phyloP scores from a whole-genome alignment of 2,329 filamentous ascomycete genomes.

The Triangularia verruculosa region DNA sequence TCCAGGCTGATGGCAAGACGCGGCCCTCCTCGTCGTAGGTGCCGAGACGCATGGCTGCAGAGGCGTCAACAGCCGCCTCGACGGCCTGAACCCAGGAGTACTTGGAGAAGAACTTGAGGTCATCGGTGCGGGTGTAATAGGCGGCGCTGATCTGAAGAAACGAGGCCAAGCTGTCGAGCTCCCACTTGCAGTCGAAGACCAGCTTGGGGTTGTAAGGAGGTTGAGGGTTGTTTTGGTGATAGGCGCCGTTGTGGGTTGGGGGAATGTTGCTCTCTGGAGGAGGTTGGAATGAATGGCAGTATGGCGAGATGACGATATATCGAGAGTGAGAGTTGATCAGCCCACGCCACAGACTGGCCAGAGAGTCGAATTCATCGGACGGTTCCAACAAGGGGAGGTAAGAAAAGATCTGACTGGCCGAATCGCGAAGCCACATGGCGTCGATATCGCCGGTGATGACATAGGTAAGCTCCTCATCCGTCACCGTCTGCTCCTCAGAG shows the following conservation, averaged over 20 bases:
- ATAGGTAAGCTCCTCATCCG: slow-evolving; percentile 66
- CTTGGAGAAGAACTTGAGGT: slow-evolving; percentile 55
- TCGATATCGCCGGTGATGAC: slow-evolving; percentile 83
- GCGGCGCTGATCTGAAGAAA: slow-evolving; percentile 80
- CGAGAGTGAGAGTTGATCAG: slow-evolving; percentile 69
- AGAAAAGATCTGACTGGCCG: slow-evolving; percentile 69
- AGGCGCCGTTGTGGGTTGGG: slow-evolving; percentile 56
- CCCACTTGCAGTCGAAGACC: slow-evolving; percentile 89
- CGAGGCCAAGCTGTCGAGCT: slow-evolving; percentile 81
- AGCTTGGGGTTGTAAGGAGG: slow-evolving; percentile 64
- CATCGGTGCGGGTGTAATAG: slow-evolving; percentile 64
- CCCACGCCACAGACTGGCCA: slow-evolving; percentile 66
- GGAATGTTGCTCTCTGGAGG: slow-evolving; percentile 69
- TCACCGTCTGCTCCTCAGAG: slow-evolving; percentile 31
- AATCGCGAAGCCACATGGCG: slow-evolving; percentile 86
- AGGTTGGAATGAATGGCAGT: slow-evolving; percentile 90
- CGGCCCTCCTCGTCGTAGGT: slow-evolving; percentile 62
- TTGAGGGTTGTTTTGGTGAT: slow-evolving; percentile 55
- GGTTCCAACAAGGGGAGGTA: slow-evolving; percentile 61
- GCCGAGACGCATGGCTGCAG: slow-evolving; percentile 63
- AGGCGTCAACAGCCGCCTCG: slow-evolving; percentile 60
- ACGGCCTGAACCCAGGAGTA: slow-evolving; percentile 68
- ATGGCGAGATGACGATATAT: slow-evolving; percentile 67
- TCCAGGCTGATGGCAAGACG: slow-evolving; percentile 59
- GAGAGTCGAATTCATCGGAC: slow-evolving; percentile 51